phyloP scores from a whole-genome alignment of 169 alveolate genomes.

The Blepharisma undulans region DNA sequence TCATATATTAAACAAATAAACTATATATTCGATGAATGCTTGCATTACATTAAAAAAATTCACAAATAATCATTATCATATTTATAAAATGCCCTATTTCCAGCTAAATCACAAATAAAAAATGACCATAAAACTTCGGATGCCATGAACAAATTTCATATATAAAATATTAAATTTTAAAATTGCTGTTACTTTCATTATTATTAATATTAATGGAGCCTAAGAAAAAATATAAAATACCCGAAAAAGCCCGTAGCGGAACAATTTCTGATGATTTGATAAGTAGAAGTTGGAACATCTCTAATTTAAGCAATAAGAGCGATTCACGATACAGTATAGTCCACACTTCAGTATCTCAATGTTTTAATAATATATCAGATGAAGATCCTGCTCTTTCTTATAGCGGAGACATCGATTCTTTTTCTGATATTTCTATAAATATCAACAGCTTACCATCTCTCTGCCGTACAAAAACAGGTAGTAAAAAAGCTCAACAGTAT shows the following conservation, averaged over 20 bases:
- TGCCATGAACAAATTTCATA: neutral
- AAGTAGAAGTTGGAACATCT: neutral
- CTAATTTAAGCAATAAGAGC: neutral
- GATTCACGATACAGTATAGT: neutral
- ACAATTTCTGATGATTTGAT: neutral
- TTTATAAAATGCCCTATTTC: neutral
- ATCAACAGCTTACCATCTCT: neutral
- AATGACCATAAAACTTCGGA: neutral
- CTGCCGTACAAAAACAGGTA: conserved; percentile 30
- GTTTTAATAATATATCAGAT: neutral
- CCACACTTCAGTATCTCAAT: neutral
- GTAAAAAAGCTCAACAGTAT: neutral
- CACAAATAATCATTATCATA: neutral
- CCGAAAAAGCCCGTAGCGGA: neutral
- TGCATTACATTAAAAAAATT: no score
- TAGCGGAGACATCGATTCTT: neutral
- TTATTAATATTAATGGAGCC: neutral
- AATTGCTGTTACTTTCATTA: neutral
- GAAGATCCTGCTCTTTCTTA: neutral
- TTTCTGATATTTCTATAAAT: neutral
- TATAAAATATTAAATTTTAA: no score
- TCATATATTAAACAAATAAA: no score
- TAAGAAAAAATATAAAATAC: neutral
- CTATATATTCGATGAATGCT: no score
- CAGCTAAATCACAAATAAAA: neutral